Percentiles rank a stretch among this genome's conserved stretches.
Conservation (phyloP, 257 asterid genomes). For the Lycium ferocissimum region DNA sequence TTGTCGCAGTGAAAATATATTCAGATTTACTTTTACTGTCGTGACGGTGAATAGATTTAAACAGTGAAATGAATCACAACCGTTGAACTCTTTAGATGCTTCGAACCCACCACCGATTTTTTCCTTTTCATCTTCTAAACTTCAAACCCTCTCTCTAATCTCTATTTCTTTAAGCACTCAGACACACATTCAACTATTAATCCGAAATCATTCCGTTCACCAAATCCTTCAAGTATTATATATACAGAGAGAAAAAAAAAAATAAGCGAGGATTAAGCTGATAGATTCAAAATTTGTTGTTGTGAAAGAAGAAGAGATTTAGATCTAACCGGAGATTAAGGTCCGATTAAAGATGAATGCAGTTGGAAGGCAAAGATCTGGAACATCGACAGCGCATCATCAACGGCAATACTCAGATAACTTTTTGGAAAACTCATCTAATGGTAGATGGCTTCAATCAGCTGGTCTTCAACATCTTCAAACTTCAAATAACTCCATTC, state of each 20-base stretch:
- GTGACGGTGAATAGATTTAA: slow-evolving; percentile 33
- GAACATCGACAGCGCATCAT: slow-evolving; percentile 76
- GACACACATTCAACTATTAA: slow-evolving; percentile 18
- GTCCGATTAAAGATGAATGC: slow-evolving; percentile 68
- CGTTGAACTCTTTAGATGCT: slow-evolving; percentile 35
- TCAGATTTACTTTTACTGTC: slow-evolving; percentile 29
- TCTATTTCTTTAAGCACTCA: neutral
- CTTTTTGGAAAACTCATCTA: slow-evolving; percentile 70
- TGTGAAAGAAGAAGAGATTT: slow-evolving; percentile 30
- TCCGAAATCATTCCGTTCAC: slow-evolving; percentile 22
- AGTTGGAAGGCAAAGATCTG: slow-evolving; percentile 87
- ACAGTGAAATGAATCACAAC: slow-evolving; percentile 34
- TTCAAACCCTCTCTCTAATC: slow-evolving; percentile 7
- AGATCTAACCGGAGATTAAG: slow-evolving; percentile 36
- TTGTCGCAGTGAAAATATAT: slow-evolving; percentile 17
- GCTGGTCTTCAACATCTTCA: slow-evolving; percentile 93
- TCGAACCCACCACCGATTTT: neutral
- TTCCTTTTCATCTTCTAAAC: slow-evolving; percentile 25
- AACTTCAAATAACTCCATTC: slow-evolving; percentile 64
- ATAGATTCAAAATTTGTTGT: slow-evolving; percentile 17
- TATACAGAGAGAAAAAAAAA: neutral
- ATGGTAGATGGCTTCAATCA: slow-evolving; percentile 93
- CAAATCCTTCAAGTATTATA: neutral
- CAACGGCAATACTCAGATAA: slow-evolving; percentile 89
- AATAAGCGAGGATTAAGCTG: neutral